phyloP scores from a whole-genome alignment of 768 basidiomycete genomes.

The Tricholoma sp. region DNA sequence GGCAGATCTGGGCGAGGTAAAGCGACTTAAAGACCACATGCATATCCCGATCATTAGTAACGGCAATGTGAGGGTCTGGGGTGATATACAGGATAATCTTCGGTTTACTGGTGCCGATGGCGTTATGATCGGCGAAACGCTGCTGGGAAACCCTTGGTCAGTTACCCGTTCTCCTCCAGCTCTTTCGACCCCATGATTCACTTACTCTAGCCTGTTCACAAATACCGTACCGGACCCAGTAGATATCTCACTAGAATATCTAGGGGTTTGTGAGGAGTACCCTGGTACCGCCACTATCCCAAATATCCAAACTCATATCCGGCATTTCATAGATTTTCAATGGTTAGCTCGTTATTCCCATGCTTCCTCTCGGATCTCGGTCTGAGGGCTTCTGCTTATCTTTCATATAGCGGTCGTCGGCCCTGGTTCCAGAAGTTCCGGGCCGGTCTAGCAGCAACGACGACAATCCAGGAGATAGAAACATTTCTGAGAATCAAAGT shows the following conservation, averaged over 20 bases:
- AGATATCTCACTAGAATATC: constrained; percentile 63
- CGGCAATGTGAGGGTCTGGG: constrained; percentile 64
- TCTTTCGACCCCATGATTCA: background rate
- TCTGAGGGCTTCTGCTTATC: constrained; percentile 5
- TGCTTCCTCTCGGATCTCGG: constrained; percentile 7
- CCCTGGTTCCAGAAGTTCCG: constrained; percentile 58
- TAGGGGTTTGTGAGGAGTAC: constrained; percentile 51
- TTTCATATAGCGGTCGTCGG: constrained; percentile 37
- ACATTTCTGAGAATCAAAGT: constrained; percentile 37
- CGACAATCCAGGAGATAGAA: constrained; percentile 43
- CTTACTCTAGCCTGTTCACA: constrained; percentile 48
- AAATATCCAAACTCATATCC: constrained; percentile 57
- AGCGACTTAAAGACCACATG: constrained; percentile 45
- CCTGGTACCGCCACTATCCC: constrained; percentile 44
- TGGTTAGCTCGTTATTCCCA: constrained; percentile 39
- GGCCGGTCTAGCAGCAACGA: constrained; percentile 35
- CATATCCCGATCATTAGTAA: constrained; percentile 66
- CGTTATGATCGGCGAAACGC: constrained; percentile 76
- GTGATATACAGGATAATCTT: constrained; percentile 51
- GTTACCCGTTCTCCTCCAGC: constrained; percentile 1
- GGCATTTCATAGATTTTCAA: constrained; percentile 64
- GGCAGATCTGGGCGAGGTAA: constrained; percentile 61
- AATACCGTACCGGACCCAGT: constrained; percentile 55
- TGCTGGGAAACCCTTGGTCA: constrained; percentile 71
- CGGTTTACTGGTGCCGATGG: constrained; percentile 61